Evolutionary conservation across 2,329 filamentous ascomycete genomes (phyloP), one percentile per base, ranked within the genome.

Genomic region (Talaromyces sp.): DNA sequence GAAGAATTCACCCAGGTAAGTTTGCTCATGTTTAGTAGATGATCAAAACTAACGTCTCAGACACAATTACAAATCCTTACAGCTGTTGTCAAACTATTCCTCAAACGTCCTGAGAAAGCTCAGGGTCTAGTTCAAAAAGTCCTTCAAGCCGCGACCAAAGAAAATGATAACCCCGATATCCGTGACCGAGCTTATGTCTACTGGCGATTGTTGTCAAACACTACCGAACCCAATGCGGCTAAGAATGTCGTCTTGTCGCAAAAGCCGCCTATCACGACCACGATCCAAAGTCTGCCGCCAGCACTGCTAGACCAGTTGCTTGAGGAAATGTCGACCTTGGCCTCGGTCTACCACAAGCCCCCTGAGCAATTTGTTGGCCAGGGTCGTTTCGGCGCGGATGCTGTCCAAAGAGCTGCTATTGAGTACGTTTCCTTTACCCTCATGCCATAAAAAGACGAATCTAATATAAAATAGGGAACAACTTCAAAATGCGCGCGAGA

Each of bases 1-100:
- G 95, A 98, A 76, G 95, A 99, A 77, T 98, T 97, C 75, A 95
- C 93, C 61, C 94, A 96, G 83, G 91, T 92, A 76, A 70, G 86
- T 77, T 49, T 15, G 19, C n/a, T 17, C 27, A 27, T 49, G 8
- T 22, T 19, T 25, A 11, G 2, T 15, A 19, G 19, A 22, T 17
- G 11, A 56, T 22, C n/a, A 25, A 54, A 59, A 5, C 54, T 62
- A 59, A 66, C 60, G 17, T 17, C 5, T 34, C 71, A 97, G 89
- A 97, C 93, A n/a, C 95, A 99, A 83, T 82, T 99, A 61, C 95
- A 99, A 79, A 98, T 98, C 71, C 84, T 99, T 72, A 99, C 95
- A 8, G 93, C 95, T 1, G 93, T 97, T 4, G 94, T 99, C 65
- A 99, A 99, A 78, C 85, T 99, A 36, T 99, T 98, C 84, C 80